Conservation (phyloP, 495 filamentous ascomycete genomes). For the Tricharina praecox region DNA sequence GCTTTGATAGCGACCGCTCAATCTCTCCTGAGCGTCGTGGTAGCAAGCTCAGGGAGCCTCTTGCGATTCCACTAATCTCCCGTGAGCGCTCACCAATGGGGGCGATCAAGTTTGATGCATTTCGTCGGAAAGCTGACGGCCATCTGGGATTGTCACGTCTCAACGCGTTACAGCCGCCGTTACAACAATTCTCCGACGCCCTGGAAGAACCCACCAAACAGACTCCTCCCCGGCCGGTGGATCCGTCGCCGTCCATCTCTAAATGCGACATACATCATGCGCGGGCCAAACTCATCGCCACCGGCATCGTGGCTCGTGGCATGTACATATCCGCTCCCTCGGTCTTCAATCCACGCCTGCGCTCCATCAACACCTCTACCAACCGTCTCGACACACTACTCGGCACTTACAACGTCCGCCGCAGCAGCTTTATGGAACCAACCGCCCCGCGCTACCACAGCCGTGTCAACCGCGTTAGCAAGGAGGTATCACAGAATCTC, state of each 20-base stretch:
- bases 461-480: constrained; percentile 9
- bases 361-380: not conserved
- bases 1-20: constrained; percentile 13
- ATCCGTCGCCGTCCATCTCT: not conserved
- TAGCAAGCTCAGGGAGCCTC: constrained; percentile 6
- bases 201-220: constrained; percentile 1
- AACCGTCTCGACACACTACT: not conserved
- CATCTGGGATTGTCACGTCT: not conserved
- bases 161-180: not conserved
- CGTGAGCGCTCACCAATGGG: constrained; percentile 15
- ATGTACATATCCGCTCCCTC: constrained; percentile 13
- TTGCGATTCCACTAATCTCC: not conserved
- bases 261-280: constrained; percentile 17
- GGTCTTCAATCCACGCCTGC: constrained; percentile 10
- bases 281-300: constrained; percentile 9
- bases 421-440: constrained; percentile 10
- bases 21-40: constrained; percentile 5
- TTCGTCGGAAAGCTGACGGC: constrained; percentile 8
- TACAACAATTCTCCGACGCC: not conserved
- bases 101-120: constrained; percentile 8
- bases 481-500: constrained; percentile 10
- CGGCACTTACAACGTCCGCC: constrained; percentile 2
- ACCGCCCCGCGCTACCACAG: constrained; percentile 13
- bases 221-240: not conserved
- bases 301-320: constrained; percentile 17